Evolutionary conservation across 2,329 filamentous ascomycete species (phyloP), one percentile per base, ranked within the genome.

Genomic region (Sarocladium oryzae): DNA sequence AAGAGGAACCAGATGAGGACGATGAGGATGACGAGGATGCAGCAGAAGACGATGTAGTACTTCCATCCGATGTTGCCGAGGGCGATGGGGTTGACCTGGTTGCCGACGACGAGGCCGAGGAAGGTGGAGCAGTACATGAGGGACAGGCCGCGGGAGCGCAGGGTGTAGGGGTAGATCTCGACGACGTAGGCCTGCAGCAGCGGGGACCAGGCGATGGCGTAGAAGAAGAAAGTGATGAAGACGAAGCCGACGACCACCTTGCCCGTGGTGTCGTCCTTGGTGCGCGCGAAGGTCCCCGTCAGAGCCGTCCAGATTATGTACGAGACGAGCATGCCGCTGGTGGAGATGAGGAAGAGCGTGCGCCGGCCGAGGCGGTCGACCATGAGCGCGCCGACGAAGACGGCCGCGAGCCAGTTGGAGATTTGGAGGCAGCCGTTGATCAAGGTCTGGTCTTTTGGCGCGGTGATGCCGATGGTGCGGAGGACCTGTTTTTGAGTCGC

Each of bases 21-120:
- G 6, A 50, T 51, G 26, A 58, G 52, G 2, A 58, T 45, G 0
- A 73, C 55, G 63, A 62, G 37, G 62, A 65, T 63, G 0, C 57
- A 61, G 46, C 65, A 65, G 57, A 73, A 75, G 54, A 72, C 68
- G 49, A 71, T 67, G 56, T 70, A 73, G 49, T 73, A 66, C 55
- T 69, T 68, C 65, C 69, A 74, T 43, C 69, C 37, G 32, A 73
- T 56, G 43, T 68, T 59, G 10, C 69, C 58, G 53, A 73, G 69
- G 6, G 70, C 72, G 13, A 71, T 61, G 2, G 71, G 67, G 59
- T 75, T 75, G 56, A 64, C 64, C 36, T 61, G 61, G n/a, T 60
- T 61, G 49, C 71, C 72, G 53, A 76, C 66, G 49, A 70, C 66
- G 33, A 53, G 51, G n/a, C 55, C 50, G 2, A 57, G 20, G 2